Conservation (phyloP, 2,329 filamentous ascomycete species). For the Nemania diffusa region DNA sequence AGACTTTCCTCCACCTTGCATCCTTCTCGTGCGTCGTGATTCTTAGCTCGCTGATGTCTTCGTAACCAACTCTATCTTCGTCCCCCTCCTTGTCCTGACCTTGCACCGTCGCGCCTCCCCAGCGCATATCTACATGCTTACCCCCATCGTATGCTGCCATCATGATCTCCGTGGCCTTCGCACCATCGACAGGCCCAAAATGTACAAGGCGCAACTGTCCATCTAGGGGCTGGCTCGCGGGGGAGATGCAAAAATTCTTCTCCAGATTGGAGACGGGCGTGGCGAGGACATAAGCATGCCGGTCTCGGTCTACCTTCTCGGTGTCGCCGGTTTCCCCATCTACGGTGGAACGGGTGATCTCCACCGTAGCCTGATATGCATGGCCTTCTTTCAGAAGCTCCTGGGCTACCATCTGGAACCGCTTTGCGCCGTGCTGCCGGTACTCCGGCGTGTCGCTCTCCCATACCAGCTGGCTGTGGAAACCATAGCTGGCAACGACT, state of each 20-base stretch:
- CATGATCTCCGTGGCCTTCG: conserved; percentile 82
- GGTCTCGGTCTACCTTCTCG: conserved; percentile 49
- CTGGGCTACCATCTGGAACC: conserved; percentile 86
- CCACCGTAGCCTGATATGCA: conserved; percentile 59
- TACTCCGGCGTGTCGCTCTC: conserved; percentile 89
- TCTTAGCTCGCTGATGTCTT: conserved; percentile 72
- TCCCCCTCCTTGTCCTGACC: not conserved
- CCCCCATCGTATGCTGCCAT: conserved; percentile 68
- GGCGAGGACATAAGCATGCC: conserved; percentile 81
- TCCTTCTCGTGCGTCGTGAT: conserved; percentile 76
- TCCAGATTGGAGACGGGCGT: conserved; percentile 85
- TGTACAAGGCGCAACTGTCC: conserved; percentile 76
- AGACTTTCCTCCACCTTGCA: conserved; percentile 83
- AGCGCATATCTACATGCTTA: conserved; percentile 63
- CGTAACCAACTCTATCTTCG: conserved; percentile 71
- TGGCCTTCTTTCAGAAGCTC: conserved; percentile 72
- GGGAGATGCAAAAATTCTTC: conserved; percentile 83
- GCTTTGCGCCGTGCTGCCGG: conserved; percentile 77
- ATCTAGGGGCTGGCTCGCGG: conserved; percentile 75
- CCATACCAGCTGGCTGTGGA: conserved; percentile 88
- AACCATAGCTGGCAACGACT: conserved; percentile 89
- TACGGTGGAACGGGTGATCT: conserved; percentile 43
- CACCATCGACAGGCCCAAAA: conserved; percentile 74
- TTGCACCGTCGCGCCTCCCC: conserved; percentile 53
- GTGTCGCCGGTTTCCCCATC: conserved; percentile 31